Evolutionary conservation across 495 filamentous ascomycete genomes (phyloP), one percentile per base, ranked within the genome.

Genomic region (Cercophora scortea): DNA sequence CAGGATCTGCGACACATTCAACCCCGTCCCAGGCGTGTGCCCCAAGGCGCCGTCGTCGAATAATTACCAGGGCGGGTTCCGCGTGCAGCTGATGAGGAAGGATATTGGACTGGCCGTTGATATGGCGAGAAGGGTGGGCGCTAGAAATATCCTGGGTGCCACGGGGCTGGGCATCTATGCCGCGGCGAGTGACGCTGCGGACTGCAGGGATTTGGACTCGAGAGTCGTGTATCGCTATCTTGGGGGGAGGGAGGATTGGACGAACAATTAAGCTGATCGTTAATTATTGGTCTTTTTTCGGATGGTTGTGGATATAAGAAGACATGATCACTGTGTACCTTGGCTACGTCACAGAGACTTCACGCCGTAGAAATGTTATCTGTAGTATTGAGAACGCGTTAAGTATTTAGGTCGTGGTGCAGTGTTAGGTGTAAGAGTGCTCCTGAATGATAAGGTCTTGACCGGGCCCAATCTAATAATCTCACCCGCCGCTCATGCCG

Each of bases 61-160:
- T 8, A 77, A 69, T 0, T 81, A 81, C 56, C 50, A 66, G 47
- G 65, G 69, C 12, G 79, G 77, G 0, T 81, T 81, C 51, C 70
- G 74, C 42, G 69, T 81, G 6, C 64, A 79, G 54, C 55, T 81
- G 52, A 80, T 81, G 77, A 64, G 60, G 47, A 80, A 78, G 61
- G 78, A 80, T 58, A 71, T 81, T 35, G 60, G 62, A 16, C 50
- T 81, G 19, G 79, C 77, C 1, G 59, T 77, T 0, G 71, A 75
- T 8, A 70, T 71, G 65, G 78, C 75, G 15, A 52, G 71, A 48
- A 52, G 66, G 8, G 69, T 77, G 10, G 78, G 71, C 0, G 63
- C 71, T 11, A 67, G 63, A 52, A 61, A 72, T 48, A 67, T 65
- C 0, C 51, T 80, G 12, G 77, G 74, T 2, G 53, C 65, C 19